These are phyloP conservation scores for Discostella stelligera DNA, from an alignment of 352 stramenopile species.

Conservation along the genomic window DNA sequence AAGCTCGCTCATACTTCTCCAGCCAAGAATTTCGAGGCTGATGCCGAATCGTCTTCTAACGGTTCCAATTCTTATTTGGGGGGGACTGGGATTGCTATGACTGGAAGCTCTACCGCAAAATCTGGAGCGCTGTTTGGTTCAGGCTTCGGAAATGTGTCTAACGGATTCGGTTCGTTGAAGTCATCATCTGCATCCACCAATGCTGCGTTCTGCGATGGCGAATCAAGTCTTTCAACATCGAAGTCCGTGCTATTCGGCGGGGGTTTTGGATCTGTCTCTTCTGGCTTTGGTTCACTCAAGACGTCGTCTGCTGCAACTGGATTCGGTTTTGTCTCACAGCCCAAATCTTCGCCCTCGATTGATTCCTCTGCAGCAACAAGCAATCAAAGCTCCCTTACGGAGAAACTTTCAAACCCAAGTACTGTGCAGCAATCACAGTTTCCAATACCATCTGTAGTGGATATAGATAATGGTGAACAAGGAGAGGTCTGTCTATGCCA, in stretches of 20 bases:
- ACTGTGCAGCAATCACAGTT: conserved; percentile 5
- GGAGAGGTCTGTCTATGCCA: conserved; percentile 55
- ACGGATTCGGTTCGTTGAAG: conserved; percentile 30
- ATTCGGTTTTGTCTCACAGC: conserved; percentile 8
- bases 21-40: background rate
- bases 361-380: background rate
- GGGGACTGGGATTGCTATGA: conserved; percentile 5
- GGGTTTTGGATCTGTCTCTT: conserved; percentile 22
- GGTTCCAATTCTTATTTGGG: background rate
- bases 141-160: conserved; percentile 20
- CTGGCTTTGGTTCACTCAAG: conserved; percentile 21
- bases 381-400: background rate
- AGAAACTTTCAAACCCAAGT: background rate
- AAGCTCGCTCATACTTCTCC: conserved; percentile 5
- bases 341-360: background rate
- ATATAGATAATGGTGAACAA: conserved; percentile 64
- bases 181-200: background rate
- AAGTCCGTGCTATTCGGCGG: conserved; percentile 16
- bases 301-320: background rate
- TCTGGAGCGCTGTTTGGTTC: conserved; percentile 18
- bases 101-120: conserved; percentile 13
- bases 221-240: conserved; percentile 1
- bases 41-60: background rate
- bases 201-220: background rate
- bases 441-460: conserved; percentile 11